phyloP scores from a whole-genome alignment of 768 basidiomycete species.

The Leucocoprinus birnbaumii region DNA sequence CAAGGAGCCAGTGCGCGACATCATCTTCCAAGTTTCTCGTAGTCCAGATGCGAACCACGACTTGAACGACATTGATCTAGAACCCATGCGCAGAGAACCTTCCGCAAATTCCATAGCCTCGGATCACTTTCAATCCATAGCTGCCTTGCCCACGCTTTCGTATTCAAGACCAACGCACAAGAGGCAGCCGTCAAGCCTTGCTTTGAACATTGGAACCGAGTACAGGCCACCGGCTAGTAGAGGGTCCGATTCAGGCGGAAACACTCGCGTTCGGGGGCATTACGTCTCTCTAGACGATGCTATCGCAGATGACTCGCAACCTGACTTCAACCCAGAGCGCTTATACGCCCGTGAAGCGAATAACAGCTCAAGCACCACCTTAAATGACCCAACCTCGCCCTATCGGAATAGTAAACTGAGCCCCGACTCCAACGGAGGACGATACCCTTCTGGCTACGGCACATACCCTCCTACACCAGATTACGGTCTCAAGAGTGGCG shows the following conservation, averaged over 20 bases:
- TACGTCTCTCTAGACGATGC: slow-evolving; percentile 1
- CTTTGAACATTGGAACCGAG: not conserved
- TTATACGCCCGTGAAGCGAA: not conserved
- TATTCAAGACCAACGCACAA: not conserved
- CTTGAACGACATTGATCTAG: not conserved
- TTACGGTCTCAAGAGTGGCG: not conserved
- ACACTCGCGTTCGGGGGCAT: not conserved
- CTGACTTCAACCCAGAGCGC: slow-evolving; percentile 3
- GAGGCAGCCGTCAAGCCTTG: not conserved
- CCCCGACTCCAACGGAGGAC: not conserved
- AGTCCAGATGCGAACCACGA: not conserved
- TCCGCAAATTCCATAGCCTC: not conserved
- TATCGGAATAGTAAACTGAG: not conserved
- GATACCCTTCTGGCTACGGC: not conserved
- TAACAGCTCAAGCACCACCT: not conserved
- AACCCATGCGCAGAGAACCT: not conserved
- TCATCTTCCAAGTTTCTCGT: not conserved
- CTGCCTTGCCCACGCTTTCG: not conserved
- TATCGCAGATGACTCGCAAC: slow-evolving; percentile 2
- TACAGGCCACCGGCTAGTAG: not conserved
- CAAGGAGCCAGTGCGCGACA: not conserved
- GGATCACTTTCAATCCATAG: not conserved
- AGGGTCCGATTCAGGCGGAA: too few species aligned
- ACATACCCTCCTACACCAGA: slow-evolving; percentile 1
- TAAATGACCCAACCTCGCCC: not conserved